Conservation (phyloP, 768 basidiomycete species). For the Boletus rubropictus region DNA sequence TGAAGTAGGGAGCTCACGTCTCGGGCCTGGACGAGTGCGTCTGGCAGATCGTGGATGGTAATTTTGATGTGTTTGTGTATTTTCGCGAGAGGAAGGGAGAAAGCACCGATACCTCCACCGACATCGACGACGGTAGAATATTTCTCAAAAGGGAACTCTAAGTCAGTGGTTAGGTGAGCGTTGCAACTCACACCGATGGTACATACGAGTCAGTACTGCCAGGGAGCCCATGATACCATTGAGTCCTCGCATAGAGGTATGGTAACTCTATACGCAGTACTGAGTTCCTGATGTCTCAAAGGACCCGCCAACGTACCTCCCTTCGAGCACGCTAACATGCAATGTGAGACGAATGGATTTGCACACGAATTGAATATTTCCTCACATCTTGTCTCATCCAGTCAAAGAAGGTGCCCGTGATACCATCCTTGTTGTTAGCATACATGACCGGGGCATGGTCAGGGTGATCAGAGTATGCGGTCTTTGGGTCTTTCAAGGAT, state of each 20-base stretch:
- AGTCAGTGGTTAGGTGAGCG: background rate
- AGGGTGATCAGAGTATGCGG: slow-evolving; percentile 17
- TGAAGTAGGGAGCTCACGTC: slow-evolving; percentile 1
- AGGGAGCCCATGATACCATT: slow-evolving; percentile 21
- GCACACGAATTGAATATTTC: background rate
- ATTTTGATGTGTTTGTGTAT: slow-evolving; percentile 28
- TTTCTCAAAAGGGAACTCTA: slow-evolving; percentile 31
- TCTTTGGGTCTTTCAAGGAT: slow-evolving; percentile 21
- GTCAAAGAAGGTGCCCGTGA: slow-evolving; percentile 23
- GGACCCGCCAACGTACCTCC: slow-evolving; percentile 8
- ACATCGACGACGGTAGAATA: slow-evolving; percentile 31
- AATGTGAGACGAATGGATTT: background rate
- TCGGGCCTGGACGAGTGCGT: slow-evolving; percentile 20
- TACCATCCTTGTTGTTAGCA: slow-evolving; percentile 14
- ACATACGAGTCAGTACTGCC: slow-evolving; percentile 20
- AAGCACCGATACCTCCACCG: slow-evolving; percentile 32
- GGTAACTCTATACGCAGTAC: slow-evolving; percentile 13
- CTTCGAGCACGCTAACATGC: slow-evolving; percentile 13
- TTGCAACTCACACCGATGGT: background rate
- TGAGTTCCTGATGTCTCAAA: background rate
- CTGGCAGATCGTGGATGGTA: slow-evolving; percentile 29
- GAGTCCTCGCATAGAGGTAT: slow-evolving; percentile 23
- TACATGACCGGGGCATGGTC: slow-evolving; percentile 20
- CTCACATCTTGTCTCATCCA: slow-evolving; percentile 21
- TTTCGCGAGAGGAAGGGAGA: slow-evolving; percentile 27